Conservation (phyloP, 257 asterid genomes). For the Rhazya stricta region DNA sequence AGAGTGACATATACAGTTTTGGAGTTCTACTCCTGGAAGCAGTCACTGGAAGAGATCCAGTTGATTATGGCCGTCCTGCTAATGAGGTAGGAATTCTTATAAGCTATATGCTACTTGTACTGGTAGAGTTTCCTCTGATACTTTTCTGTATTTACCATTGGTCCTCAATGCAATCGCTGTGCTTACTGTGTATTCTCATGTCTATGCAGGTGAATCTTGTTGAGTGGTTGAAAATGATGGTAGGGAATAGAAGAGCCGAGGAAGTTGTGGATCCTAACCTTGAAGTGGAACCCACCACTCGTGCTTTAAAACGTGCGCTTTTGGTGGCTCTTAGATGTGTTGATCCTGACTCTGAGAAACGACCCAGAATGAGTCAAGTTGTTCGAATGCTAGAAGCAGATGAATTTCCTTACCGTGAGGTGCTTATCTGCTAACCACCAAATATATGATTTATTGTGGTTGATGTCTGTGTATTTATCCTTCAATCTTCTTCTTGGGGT, state of each 20-base stretch:
- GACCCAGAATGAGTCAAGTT: constrained; percentile 91
- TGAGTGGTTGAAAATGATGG: constrained; percentile 98
- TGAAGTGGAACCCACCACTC: constrained; percentile 62
- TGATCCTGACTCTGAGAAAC: constrained; percentile 89
- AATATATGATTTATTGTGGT: neutral
- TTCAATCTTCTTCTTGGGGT: neutral
- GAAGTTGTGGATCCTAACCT: constrained; percentile 86
- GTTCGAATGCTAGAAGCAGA: constrained; percentile 90
- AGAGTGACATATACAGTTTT: constrained; percentile 88
- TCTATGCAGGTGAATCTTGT: constrained; percentile 82
- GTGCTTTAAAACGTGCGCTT: constrained; percentile 81
- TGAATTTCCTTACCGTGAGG: constrained; percentile 77
- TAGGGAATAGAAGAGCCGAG: constrained; percentile 81
- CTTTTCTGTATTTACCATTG: neutral
- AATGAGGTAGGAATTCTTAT: constrained; percentile 52
- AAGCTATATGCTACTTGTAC: neutral
- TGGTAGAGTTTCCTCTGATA: neutral
- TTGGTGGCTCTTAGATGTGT: constrained; percentile 86
- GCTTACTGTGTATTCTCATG: constrained; percentile 11
- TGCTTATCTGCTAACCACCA: constrained; percentile 17
- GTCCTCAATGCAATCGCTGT: neutral
- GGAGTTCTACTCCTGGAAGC: constrained; percentile 91
- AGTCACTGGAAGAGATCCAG: constrained; percentile 92
- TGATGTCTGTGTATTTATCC: neutral
- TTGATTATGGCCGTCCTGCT: constrained; percentile 87